A percentile compares a stretch with the other conserved stretches of the same genome.
Conservation (phyloP, 768 basidiomycete species). For the Lactifluus pinguis region DNA sequence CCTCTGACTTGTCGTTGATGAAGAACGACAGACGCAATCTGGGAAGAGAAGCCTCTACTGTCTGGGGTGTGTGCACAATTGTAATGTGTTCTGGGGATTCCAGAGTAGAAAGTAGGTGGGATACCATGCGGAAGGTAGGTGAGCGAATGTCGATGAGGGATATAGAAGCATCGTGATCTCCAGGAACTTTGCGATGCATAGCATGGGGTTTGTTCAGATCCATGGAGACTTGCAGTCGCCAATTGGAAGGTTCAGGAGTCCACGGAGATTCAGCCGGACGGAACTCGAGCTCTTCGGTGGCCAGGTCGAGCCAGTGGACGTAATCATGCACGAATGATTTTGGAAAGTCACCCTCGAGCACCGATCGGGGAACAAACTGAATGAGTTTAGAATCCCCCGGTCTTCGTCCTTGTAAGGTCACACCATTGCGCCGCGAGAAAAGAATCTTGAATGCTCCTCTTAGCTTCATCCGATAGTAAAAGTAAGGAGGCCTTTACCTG, state of each 20-base stretch:
- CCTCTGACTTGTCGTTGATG: constrained; percentile 22
- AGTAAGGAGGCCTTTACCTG: neutral
- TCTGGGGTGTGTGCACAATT: too few species aligned
- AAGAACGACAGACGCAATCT: constrained; percentile 36
- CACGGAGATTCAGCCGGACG: constrained; percentile 26
- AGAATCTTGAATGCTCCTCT: neutral
- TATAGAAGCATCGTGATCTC: too few species aligned
- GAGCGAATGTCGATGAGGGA: too few species aligned
- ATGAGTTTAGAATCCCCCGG: neutral
- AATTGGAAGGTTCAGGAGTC: constrained; percentile 24
- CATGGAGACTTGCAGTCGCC: constrained; percentile 15
- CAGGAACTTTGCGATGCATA: neutral
- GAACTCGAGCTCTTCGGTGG: constrained; percentile 23
- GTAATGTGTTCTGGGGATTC: too few species aligned
- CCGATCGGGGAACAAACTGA: constrained; percentile 29
- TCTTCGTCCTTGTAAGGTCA: neutral
- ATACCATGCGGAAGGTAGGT: too few species aligned
- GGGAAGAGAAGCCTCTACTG: constrained; percentile 23
- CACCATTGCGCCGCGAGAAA: neutral
- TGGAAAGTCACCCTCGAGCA: constrained; percentile 28
- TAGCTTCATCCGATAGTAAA: neutral
- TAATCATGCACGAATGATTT: constrained; percentile 3
- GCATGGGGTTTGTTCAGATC: neutral
- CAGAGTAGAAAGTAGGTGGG: too few species aligned
- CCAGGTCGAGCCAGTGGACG: neutral